phyloP scores from a whole-genome alignment of 805 yeast species.

The Schizosaccharomyces pombe region ASM294v3 CU329670.1:2828001-2828500 shows the following conservation, averaged over 20 bases:
- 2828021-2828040: constrained; percentile 40
- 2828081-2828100: constrained; percentile 66
- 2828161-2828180: constrained; percentile 62
- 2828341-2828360: constrained; percentile 20
- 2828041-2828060: constrained; percentile 88
- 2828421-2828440: too few relatives aligned
- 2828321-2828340: constrained; percentile 47
- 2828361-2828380: not conserved
- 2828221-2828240: constrained; percentile 22
- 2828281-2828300: constrained; percentile 17
- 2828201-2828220: constrained; percentile 51
- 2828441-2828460: too few relatives aligned
- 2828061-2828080: constrained; percentile 66
- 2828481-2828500: too few relatives aligned
- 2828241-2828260: constrained; percentile 68
- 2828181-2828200: constrained; percentile 73
- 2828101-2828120: constrained; percentile 41
- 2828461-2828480: too few relatives aligned
- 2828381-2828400: too few relatives aligned
- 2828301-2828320: constrained; percentile 26
- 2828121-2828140: constrained; percentile 23
- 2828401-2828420: too few relatives aligned
- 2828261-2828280: constrained; percentile 30
- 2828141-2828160: constrained; percentile 48
- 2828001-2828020: constrained; percentile 18